phyloP scores from a whole-genome alignment of 2,329 filamentous ascomycete genomes.

The Ceratocystis smalleyi region DNA sequence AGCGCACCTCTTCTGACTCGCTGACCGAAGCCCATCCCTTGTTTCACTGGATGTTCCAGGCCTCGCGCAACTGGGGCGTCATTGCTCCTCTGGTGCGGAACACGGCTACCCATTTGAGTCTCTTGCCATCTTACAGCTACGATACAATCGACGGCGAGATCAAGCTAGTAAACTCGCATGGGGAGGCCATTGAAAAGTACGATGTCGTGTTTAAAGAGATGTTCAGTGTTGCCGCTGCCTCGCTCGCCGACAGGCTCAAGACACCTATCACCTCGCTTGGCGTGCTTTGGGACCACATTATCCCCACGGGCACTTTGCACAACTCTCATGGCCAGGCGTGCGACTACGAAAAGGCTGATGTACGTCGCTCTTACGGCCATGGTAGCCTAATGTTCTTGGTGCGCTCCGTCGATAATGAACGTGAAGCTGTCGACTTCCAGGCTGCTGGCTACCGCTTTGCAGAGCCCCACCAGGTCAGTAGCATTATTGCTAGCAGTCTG shows the following conservation, averaged over 20 bases:
- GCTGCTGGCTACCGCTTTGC: conserved; percentile 69
- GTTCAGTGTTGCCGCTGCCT: conserved; percentile 63
- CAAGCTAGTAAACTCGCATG: conserved; percentile 37
- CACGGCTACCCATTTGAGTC: conserved; percentile 56
- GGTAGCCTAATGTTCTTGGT: conserved; percentile 69
- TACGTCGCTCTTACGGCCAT: conserved; percentile 21
- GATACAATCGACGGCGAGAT: conserved; percentile 24
- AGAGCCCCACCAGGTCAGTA: conserved; percentile 48
- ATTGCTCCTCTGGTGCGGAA: conserved; percentile 51
- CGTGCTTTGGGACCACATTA: conserved; percentile 58
- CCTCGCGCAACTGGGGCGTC: conserved; percentile 60
- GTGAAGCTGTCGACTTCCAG: conserved; percentile 32
- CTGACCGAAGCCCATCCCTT: conserved; percentile 64
- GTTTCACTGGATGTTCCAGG: conserved; percentile 77
- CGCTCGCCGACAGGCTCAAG: conserved; percentile 53
- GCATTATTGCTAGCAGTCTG: conserved; percentile 55
- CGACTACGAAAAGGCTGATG: conserved; percentile 29
- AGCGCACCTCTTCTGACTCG: conserved; percentile 47
- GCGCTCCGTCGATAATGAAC: conserved; percentile 47
- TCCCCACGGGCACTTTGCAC: conserved; percentile 35
- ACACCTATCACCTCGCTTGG: conserved; percentile 49
- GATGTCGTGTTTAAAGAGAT: conserved; percentile 65
- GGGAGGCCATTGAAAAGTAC: conserved; percentile 50
- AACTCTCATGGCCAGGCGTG: conserved; percentile 18
- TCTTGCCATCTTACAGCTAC: conserved; percentile 28